Base-by-base conservation (phyloP, 768 basidiomycete species). In the Mycena galopus region DNA sequence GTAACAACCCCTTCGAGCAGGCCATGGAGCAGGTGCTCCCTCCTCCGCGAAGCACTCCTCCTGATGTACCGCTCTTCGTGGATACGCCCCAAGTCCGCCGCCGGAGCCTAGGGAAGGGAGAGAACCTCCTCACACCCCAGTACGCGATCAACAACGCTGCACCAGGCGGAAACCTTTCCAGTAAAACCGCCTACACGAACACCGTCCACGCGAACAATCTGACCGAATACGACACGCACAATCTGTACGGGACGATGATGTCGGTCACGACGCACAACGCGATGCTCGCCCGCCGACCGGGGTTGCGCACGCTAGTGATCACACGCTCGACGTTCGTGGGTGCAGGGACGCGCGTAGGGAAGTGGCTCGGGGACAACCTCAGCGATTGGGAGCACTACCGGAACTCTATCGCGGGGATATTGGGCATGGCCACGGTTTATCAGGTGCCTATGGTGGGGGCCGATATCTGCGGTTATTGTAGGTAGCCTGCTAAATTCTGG, bases 361-460 rank as follows among this genome's bases (percentile, higher is more conserved):
- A 93, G 79, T 93, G 92, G 92, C 84, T 93, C 2, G 92, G 92
- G 2, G 91, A 93, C 79, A 92, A 92, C 73, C 71, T 91, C 68
- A 88, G 88, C 69, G 67, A 77, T 2, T 92, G 91, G 91, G 83
- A 82, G 0, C 88, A 92, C 59, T 93, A 93, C 76, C 82, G 87
- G 17, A 76, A 79, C 55, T 90, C 89, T 6, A 91, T 93, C 69
- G 86, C 90, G 3, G 91, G 90, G 7, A 90, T 92, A 83, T 82
- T 93, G 30, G 88, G 87, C n/a, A 90, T 93, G 81, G 89, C 91
- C 8, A 82, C 85, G 2, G 79, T 93, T 19, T 93, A 87, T 76
- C 91, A 92, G 73, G 80, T 93, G 2, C 93, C 93, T 0, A 92
- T 94, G 92, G 89, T 93, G 37, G 93, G 93, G 3, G 88, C 88